These are phyloP conservation scores for Abortiporus biennis DNA, from an alignment of 1,284 basidiomycete species.

Conservation along the genomic window DNA sequence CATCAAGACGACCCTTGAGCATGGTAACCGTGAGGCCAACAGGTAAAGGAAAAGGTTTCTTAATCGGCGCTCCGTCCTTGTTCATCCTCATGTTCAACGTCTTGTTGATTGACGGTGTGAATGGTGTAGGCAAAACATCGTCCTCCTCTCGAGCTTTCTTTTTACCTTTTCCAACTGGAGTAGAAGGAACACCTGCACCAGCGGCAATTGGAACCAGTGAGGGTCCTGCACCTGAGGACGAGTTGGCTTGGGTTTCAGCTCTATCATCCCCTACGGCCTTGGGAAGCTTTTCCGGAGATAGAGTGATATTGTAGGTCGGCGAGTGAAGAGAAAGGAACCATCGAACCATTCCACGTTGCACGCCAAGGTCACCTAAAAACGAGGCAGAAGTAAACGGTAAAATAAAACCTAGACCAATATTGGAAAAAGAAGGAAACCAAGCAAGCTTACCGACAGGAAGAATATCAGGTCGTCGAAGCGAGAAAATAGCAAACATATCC, in stretches of 20 bases:
- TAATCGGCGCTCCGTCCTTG: constrained; percentile 9
- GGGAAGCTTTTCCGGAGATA: constrained; percentile 50
- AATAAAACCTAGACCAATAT: neutral
- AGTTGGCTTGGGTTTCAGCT: constrained; percentile 5
- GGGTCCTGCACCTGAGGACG: neutral
- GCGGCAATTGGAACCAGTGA: constrained; percentile 4
- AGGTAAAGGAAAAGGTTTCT: constrained; percentile 39
- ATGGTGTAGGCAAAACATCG: constrained; percentile 41
- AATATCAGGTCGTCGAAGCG: constrained; percentile 76
- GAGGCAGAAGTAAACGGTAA: neutral
- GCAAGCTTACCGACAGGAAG: constrained; percentile 58
- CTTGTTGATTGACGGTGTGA: constrained; percentile 63
- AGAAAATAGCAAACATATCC: constrained; percentile 90
- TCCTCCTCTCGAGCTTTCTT: constrained; percentile 4
- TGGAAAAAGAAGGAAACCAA: neutral
- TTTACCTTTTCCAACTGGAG: constrained; percentile 14
- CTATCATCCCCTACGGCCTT: constrained; percentile 26
- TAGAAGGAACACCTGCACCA: constrained; percentile 18
- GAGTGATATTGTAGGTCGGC: constrained; percentile 36
- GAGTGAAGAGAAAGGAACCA: constrained; percentile 72
- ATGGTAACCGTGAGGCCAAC: constrained; percentile 54
- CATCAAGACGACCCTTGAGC: constrained; percentile 61
- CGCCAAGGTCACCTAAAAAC: constrained; percentile 72
- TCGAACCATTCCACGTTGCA: constrained; percentile 71
- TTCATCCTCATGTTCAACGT: constrained; percentile 32